Base-by-base conservation (phyloP, 2,329 filamentous ascomycete species). In the Leptosphaerulina australis region DNA sequence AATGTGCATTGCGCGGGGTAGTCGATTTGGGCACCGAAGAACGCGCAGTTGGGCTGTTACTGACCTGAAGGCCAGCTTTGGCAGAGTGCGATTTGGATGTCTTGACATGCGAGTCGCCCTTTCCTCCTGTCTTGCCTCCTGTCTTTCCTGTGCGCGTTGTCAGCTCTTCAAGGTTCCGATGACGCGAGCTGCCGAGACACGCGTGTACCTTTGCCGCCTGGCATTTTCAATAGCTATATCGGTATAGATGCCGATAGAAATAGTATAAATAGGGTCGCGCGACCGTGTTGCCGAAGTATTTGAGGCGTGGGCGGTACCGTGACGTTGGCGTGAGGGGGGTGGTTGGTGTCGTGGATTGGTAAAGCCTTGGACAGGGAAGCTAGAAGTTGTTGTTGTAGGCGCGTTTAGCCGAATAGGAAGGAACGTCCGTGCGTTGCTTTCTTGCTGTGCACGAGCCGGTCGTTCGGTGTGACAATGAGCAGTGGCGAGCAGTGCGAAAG, bases 41-140 rank as follows among this genome's bases (percentile, higher is more conserved):
- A 58, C 55, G 53, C 38, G 41, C 38, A 54, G 31, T 51, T 34
- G 50, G 59, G 57, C 45, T 55, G 39, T 47, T 69, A 79, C 90
- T 83, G 82, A 97, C 92, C 88, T 97, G 92, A 65, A 97, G 84
- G 73, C 92, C 92, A 74, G 92, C 92, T 77, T 94, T 92, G 71
- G 91, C 90, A 68, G 91, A 96, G 81, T 96, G 92, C 67, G 84
- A 87, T 79, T 94, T 96, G 79, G 95, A 90, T 72, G 90, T 88
- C 81, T 96, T 96, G 80, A 89, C 90, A 73, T 86, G 79, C 46
- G 82, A 83, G 68, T 82, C 84, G 61, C 84, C 83, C 82, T 94
- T 94, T 66, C 90, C 89, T 67, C 90, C 90, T 50, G 88, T 92
- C 86, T 95, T 96, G 72, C 92, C 92, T 68, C 92, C 91, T 65